Percentiles rank a stretch among this genome's conserved stretches.
phyloP scores from a whole-genome alignment of 371 early-diverging fungal species.

The Rhizopus sp. region DNA sequence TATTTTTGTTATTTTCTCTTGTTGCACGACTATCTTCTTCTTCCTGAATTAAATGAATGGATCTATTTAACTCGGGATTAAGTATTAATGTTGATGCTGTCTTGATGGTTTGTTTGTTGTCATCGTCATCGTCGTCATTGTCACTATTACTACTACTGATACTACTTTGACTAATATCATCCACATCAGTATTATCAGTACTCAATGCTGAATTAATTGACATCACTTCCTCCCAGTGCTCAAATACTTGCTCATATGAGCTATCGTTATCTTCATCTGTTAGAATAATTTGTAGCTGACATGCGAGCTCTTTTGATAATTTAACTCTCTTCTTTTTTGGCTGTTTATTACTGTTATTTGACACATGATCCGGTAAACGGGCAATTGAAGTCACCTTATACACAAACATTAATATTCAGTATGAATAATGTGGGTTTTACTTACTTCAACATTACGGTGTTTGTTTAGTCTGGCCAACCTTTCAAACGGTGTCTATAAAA shows the following conservation, averaged over 20 bases:
- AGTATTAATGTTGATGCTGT: slow-evolving; percentile 12
- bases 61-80: slow-evolving; percentile 22
- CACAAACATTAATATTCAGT: slow-evolving; percentile 2
- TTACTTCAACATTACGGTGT: slow-evolving; percentile 72
- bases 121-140: slow-evolving; percentile 5
- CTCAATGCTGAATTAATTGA: slow-evolving; percentile 17
- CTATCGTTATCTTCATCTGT: slow-evolving; percentile 18
- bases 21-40: background rate
- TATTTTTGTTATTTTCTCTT: background rate
- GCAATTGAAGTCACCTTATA: slow-evolving; percentile 38
- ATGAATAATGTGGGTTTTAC: background rate
- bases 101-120: slow-evolving; percentile 1
- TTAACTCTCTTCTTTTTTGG: slow-evolving; percentile 16
- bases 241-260: slow-evolving; percentile 21
- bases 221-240: slow-evolving; percentile 45
- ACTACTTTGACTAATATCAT: background rate
- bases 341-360: slow-evolving; percentile 7
- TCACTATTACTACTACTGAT: slow-evolving; percentile 1
- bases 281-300: slow-evolving; percentile 31
- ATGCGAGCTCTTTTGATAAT: slow-evolving; percentile 24
- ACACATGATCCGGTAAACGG: slow-evolving; percentile 28
- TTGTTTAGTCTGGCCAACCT: slow-evolving; percentile 85
- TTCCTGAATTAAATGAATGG: slow-evolving; percentile 2
- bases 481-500: slow-evolving; percentile 82
- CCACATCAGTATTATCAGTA: background rate